Conservation (phyloP, 108 stramenopile genomes). For the Cyclostephanos tholiformis region DNA sequence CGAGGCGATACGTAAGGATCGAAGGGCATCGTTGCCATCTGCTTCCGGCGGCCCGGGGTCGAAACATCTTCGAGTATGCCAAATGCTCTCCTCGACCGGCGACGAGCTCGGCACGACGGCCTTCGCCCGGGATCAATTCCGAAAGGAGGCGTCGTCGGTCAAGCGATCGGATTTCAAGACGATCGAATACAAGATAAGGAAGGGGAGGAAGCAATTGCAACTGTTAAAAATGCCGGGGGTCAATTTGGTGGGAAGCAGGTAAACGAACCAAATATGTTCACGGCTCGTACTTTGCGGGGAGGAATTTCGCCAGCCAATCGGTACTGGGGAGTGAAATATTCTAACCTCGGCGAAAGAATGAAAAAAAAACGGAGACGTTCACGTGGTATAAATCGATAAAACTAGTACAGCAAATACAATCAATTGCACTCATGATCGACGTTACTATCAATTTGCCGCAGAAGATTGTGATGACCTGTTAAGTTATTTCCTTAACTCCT, state of each 20-base stretch:
- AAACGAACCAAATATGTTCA: no score
- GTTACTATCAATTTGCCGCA: no score
- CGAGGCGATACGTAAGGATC: conserved; percentile 75
- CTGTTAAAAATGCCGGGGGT: conserved; percentile 86
- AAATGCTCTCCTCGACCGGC: conserved; percentile 2
- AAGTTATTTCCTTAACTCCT: conserved; percentile 2
- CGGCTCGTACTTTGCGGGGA: no score
- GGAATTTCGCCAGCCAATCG: no score
- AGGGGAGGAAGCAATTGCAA: conserved; percentile 81
- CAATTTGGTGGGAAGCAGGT: conserved; percentile 52
- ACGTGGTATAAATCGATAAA: background rate
- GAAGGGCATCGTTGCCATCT: conserved; percentile 9
- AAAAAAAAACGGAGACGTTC: background rate
- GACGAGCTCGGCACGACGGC: conserved; percentile 10
- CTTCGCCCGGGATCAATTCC: conserved; percentile 72
- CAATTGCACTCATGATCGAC: no score
- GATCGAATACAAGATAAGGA: conserved; percentile 79
- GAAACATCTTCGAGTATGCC: background rate
- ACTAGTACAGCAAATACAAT: no score
- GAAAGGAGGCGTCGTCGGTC: conserved; percentile 55
- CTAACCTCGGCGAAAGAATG: background rate
- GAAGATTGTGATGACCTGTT: no score
- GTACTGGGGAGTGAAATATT: no score
- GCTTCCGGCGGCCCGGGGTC: conserved; percentile 1
- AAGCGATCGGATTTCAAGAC: conserved; percentile 71